Conservation (phyloP, 139 green algal species). For the Chlamydomonas schloesseri region DNA sequence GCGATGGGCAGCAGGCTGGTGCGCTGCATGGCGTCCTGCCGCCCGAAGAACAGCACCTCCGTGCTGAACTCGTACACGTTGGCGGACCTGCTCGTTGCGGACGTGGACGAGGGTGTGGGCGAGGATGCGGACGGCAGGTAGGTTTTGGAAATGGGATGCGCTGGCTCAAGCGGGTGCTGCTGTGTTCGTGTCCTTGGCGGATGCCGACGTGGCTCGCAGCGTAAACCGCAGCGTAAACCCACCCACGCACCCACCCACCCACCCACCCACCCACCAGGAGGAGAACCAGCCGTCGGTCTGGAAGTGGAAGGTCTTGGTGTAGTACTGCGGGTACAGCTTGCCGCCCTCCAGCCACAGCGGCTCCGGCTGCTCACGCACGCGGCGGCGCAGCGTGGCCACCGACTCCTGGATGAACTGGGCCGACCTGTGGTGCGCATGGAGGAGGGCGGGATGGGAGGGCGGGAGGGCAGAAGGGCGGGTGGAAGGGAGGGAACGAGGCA, state of each 20-base stretch:
- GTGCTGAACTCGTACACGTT: slow-evolving; percentile 89
- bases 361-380: slow-evolving; percentile 51
- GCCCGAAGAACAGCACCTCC: slow-evolving; percentile 89
- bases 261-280: slow-evolving; percentile 10
- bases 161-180: no score
- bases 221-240: no score
- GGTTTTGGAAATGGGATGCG: no score
- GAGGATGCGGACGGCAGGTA: no score
- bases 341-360: slow-evolving; percentile 68
- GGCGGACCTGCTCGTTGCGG: slow-evolving; percentile 51
- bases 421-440: slow-evolving; percentile 9
- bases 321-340: slow-evolving; percentile 86
- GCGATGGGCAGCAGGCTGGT: slow-evolving; percentile 57
- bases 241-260: no score
- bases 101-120: not conserved
- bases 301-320: slow-evolving; percentile 89
- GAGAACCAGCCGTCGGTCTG: slow-evolving; percentile 91
- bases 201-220: no score
- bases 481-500: no score
- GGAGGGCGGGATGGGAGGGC: not conserved
- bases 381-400: slow-evolving; percentile 65
- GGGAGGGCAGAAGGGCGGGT: no score
- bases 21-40: slow-evolving; percentile 90
- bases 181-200: no score
- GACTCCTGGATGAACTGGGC: slow-evolving; percentile 69